phyloP scores from a whole-genome alignment of 2,329 filamentous ascomycete genomes.

The Fusarium veterinarium region DNA sequence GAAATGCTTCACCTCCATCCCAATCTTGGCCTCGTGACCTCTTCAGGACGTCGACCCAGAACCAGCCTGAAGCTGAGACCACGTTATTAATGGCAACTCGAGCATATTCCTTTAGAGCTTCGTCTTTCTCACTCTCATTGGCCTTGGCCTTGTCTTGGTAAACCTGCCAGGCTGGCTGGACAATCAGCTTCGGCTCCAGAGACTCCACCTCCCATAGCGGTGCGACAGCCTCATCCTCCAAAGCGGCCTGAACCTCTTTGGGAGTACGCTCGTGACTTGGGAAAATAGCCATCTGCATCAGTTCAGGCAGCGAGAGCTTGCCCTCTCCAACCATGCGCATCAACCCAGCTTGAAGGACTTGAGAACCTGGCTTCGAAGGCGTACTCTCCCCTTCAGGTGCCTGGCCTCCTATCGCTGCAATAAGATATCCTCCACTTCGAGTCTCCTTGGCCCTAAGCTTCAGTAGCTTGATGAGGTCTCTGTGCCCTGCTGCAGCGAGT shows the following conservation, averaged over 20 bases:
- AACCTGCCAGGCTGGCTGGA: not conserved
- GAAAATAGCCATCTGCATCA: constrained; percentile 10
- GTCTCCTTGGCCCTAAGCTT: constrained; percentile 2
- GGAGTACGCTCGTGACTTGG: constrained; percentile 1
- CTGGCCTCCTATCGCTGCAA: constrained; percentile 1
- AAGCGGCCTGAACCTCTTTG: not conserved
- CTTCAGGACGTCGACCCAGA: constrained; percentile 9
- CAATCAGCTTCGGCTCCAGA: not conserved
- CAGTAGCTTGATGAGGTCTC: not conserved
- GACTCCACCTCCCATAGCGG: constrained; percentile 3
- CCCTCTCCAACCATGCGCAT: constrained; percentile 13
- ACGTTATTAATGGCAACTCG: not conserved
- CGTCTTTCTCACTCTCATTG: accelerated
- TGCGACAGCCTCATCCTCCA: not conserved
- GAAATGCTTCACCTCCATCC: not conserved
- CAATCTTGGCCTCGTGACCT: not conserved
- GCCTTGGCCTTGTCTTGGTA: not conserved
- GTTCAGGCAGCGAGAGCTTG: not conserved
- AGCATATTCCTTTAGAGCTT: not conserved
- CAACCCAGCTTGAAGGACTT: not conserved
- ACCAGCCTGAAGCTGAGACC: not conserved
- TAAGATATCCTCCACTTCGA: not conserved
- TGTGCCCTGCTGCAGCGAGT: not conserved
- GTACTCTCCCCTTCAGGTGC: not conserved
- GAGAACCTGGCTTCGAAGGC: not conserved